Conservation (phyloP, 1,284 basidiomycete genomes). For the Coniferiporia weirii region DNA sequence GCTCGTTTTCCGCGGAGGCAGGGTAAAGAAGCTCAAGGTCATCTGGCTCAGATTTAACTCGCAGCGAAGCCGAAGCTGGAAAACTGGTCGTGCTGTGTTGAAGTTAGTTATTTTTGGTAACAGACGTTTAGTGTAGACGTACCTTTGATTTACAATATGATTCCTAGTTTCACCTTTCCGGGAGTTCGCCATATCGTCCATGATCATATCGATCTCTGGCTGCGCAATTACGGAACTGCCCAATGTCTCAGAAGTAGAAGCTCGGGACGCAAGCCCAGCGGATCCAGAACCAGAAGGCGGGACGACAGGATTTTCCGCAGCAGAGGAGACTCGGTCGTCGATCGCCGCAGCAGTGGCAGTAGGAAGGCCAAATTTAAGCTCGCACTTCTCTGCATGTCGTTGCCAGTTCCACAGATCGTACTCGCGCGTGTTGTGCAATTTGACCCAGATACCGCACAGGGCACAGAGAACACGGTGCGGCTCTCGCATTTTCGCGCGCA, state of each 20-base stretch:
- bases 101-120: background rate
- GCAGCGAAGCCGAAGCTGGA: no score
- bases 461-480: conserved; percentile 11
- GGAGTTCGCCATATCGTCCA: background rate
- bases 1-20: background rate
- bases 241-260: background rate
- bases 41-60: background rate
- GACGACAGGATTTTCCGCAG: background rate
- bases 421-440: conserved; percentile 11
- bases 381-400: conserved; percentile 16
- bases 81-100: background rate
- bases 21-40: background rate
- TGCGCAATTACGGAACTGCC: background rate
- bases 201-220: background rate
- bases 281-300: background rate
- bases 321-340: background rate
- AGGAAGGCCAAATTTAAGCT: background rate
- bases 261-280: background rate
- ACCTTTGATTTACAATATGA: background rate
- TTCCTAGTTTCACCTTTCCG: background rate
- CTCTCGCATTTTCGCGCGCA: conserved; percentile 1
- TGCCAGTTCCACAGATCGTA: conserved; percentile 17
- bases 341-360: background rate
- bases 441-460: conserved; percentile 13
- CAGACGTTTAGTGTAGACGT: background rate